phyloP scores from a whole-genome alignment of 177 flowering plant genomes.

The Viscum album region DNA sequence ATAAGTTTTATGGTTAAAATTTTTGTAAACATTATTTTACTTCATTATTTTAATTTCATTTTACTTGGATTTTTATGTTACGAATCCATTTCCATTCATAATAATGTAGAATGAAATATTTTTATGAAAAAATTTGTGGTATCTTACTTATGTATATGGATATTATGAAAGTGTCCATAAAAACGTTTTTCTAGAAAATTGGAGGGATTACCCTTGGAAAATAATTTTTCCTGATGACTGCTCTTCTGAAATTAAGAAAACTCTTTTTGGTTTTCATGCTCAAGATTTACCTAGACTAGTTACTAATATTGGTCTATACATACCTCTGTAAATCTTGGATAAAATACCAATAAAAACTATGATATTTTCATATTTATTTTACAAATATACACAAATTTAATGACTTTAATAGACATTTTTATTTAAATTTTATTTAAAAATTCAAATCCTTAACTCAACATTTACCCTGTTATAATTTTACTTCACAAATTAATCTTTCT shows the following conservation, averaged over 20 bases:
- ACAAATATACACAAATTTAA: background rate
- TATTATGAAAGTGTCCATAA: slow-evolving; percentile 51
- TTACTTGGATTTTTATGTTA: background rate
- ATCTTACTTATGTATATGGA: slow-evolving; percentile 82
- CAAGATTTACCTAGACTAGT: slow-evolving; percentile 58
- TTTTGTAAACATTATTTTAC: background rate
- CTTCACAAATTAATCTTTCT: too few species aligned
- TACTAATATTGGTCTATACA: slow-evolving; percentile 43
- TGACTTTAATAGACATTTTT: background rate
- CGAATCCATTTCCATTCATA: slow-evolving; percentile 70
- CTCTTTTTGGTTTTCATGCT: slow-evolving; percentile 59
- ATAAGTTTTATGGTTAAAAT: slow-evolving; percentile 30
- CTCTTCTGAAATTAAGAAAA: slow-evolving; percentile 74
- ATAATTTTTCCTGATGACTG: slow-evolving; percentile 51
- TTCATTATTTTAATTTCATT: background rate
- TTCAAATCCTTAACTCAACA: background rate
- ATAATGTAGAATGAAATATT: slow-evolving; percentile 76
- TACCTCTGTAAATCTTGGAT: slow-evolving; percentile 57
- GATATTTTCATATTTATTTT: slow-evolving; percentile 10
- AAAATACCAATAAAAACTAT: slow-evolving; percentile 43
- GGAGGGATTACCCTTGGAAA: slow-evolving; percentile 67
- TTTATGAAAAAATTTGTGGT: slow-evolving; percentile 75
- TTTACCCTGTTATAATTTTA: background rate
- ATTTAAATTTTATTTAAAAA: background rate
- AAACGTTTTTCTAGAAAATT: slow-evolving; percentile 50